phyloP scores from a whole-genome alignment of 225 moss, liverwort and hornwort species.

The Physcomitrellopsis africana region DNA sequence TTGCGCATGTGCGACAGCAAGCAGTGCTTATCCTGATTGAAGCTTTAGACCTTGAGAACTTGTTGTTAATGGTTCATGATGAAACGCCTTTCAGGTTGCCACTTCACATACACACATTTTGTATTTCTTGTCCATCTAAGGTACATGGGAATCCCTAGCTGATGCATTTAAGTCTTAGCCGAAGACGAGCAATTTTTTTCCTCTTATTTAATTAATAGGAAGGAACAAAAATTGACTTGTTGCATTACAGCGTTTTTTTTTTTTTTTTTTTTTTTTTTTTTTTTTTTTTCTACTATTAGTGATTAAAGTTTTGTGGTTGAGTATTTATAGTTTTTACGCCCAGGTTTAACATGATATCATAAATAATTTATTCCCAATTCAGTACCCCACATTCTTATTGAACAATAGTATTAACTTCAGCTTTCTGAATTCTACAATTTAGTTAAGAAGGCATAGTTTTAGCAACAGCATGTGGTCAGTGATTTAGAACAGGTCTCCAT shows the following conservation, averaged over 20 bases:
- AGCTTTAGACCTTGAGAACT: slow-evolving; percentile 89
- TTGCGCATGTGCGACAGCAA: slow-evolving; percentile 84
- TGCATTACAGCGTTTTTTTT: too few relatives aligned
- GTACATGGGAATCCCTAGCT: neutral
- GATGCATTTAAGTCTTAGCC: neutral
- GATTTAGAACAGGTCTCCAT: slow-evolving; percentile 17
- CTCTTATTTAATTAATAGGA: too few relatives aligned
- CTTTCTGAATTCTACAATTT: neutral
- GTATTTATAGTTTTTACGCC: too few relatives aligned
- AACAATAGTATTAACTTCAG: neutral
- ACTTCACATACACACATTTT: slow-evolving; percentile 14
- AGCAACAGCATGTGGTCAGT: slow-evolving; percentile 18
- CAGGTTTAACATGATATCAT: too few relatives aligned
- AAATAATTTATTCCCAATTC: neutral
- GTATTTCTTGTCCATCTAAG: neutral
- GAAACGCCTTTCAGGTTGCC: slow-evolving; percentile 85
- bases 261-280: too few relatives aligned
- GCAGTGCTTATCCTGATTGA: slow-evolving; percentile 84
- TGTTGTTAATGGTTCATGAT: slow-evolving; percentile 87
- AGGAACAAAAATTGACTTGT: too few relatives aligned
- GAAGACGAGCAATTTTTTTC: neutral
- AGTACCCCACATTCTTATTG: slow-evolving; percentile 6
- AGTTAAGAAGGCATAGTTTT: slow-evolving; percentile 1
- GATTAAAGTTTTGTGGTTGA: too few relatives aligned
- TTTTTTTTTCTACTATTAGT: too few relatives aligned